Conservation (phyloP, 805 yeast species). For the Barnettozyma botsteinii region DNA sequence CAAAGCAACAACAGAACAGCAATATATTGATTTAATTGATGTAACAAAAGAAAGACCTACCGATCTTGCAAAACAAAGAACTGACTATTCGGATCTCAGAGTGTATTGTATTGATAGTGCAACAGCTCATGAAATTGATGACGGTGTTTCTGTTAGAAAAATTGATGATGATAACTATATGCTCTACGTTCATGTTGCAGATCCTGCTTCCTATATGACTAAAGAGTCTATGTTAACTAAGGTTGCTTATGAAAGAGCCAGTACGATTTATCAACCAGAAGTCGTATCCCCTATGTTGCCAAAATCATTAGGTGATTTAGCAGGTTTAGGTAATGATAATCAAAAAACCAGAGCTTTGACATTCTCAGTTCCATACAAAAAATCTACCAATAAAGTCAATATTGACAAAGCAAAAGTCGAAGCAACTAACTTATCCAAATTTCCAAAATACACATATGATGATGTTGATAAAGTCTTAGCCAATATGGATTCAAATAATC, state of each 20-base stretch:
- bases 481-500: slow-evolving; percentile 7
- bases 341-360: slow-evolving; percentile 43
- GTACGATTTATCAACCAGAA: slow-evolving; percentile 72
- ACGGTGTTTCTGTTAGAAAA: slow-evolving; percentile 66
- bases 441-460: slow-evolving; percentile 53
- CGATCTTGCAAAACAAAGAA: slow-evolving; percentile 27
- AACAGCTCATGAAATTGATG: slow-evolving; percentile 87
- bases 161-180: slow-evolving; percentile 29
- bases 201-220: slow-evolving; percentile 66
- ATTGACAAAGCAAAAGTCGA: slow-evolving; percentile 28
- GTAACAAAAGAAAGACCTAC: slow-evolving; percentile 8
- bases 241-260: slow-evolving; percentile 54
- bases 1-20: slow-evolving; percentile 39
- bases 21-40: slow-evolving; percentile 33
- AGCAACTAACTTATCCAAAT: slow-evolving; percentile 39
- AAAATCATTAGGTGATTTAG: slow-evolving; percentile 38
- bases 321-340: slow-evolving; percentile 45
- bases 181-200: slow-evolving; percentile 75
- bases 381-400: slow-evolving; percentile 18
- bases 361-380: slow-evolving; percentile 32
- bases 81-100: slow-evolving; percentile 38
- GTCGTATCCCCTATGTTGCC: slow-evolving; percentile 69
- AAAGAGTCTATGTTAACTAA: slow-evolving; percentile 33
- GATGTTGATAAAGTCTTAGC: slow-evolving; percentile 50
- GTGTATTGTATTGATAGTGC: slow-evolving; percentile 82